A percentile compares a stretch with the other conserved stretches of the same genome.
These are phyloP conservation scores for Venturiaceae sp. DNA, from an alignment of 2,329 filamentous ascomycete species.

Conservation along the genomic window DNA sequence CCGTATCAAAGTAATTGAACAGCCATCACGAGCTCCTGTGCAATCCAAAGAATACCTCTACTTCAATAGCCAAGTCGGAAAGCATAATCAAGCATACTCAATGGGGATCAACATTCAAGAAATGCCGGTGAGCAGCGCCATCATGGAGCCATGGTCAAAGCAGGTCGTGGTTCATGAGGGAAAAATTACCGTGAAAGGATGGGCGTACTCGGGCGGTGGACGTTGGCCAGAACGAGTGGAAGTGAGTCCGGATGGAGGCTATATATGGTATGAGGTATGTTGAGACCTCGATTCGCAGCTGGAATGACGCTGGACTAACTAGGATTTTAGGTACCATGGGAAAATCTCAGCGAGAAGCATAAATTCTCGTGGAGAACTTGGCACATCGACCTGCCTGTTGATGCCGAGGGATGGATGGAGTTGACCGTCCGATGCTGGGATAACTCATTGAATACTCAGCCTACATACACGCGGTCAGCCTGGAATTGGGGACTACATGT, in stretches of 20 bases:
- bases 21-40: constrained; percentile 49
- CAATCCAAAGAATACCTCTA: constrained; percentile 60
- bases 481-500: constrained; percentile 59
- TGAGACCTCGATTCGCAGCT: neutral
- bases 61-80: constrained; percentile 58
- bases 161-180: constrained; percentile 53
- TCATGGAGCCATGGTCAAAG: constrained; percentile 53
- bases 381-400: constrained; percentile 51
- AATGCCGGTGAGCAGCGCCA: constrained; percentile 59
- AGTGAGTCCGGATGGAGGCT: constrained; percentile 52
- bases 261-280: constrained; percentile 47
- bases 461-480: constrained; percentile 12
- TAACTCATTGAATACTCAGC: constrained; percentile 36
- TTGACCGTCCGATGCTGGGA: constrained; percentile 35
- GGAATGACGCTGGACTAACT: neutral
- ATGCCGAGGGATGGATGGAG: constrained; percentile 37
- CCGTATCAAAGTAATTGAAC: constrained; percentile 49
- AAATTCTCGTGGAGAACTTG: constrained; percentile 56
- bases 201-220: constrained; percentile 34
- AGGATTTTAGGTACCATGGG: constrained; percentile 37
- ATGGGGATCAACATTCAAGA: constrained; percentile 61
- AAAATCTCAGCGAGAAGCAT: constrained; percentile 53
- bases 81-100: constrained; percentile 51
- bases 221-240: constrained; percentile 50
- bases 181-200: constrained; percentile 42